Percentiles rank a stretch among this genome's conserved stretches.
Evolutionary conservation across 805 yeast species (phyloP).

Genomic region (Yamadazyma sp.): DNA sequence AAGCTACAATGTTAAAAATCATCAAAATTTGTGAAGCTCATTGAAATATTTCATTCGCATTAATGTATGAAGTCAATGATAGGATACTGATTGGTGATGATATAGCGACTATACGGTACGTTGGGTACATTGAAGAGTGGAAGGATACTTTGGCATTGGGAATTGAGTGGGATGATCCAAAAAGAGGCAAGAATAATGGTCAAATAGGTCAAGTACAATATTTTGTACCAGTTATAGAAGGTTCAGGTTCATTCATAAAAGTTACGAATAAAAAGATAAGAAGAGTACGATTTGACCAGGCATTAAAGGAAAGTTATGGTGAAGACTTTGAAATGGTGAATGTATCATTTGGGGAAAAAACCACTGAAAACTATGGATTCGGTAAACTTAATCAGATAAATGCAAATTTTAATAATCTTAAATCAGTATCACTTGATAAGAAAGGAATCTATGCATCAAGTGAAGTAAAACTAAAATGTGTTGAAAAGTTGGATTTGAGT

Average conservation of each 20-base stretch:
- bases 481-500: conserved; percentile 53
- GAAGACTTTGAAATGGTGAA: conserved; percentile 25
- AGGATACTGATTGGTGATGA: conserved; percentile 29
- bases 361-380: conserved; percentile 64
- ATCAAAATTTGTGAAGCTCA: too few species aligned
- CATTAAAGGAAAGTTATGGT: conserved; percentile 33
- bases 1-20: too few species aligned
- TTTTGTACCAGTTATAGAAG: conserved; percentile 40
- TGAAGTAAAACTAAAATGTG: conserved; percentile 2
- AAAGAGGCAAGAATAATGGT: conserved; percentile 76
- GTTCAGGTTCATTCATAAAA: conserved; percentile 66
- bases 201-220: conserved; percentile 48
- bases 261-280: conserved; percentile 31
- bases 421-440: conserved; percentile 49
- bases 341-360: conserved; percentile 53
- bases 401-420: conserved; percentile 42
- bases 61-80: conserved; percentile 16
- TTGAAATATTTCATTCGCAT: too few species aligned
- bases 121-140: conserved; percentile 66
- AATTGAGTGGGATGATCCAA: conserved; percentile 78
- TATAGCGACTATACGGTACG: conserved; percentile 59
- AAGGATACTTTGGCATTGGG: conserved; percentile 57
- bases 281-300: conserved; percentile 40
- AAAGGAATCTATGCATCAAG: conserved; percentile 28
- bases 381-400: conserved; percentile 51